These are phyloP conservation scores for Aspergillus carlsbadensis DNA, from an alignment of 495 filamentous ascomycete species.

Conservation along the genomic window DNA sequence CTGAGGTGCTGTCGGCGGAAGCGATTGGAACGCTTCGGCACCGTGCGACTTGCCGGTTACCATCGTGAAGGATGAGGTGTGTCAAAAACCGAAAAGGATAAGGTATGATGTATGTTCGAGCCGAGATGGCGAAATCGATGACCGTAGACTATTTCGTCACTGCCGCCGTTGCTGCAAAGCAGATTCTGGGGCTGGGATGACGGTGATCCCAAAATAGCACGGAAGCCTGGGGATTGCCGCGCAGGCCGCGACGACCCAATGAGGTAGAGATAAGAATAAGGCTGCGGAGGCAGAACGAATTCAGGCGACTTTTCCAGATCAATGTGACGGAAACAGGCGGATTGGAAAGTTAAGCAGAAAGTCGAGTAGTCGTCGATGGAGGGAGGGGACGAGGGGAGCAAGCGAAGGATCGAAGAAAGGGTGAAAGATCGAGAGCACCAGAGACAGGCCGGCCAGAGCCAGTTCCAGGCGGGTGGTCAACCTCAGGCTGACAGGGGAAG, in stretches of 20 bases:
- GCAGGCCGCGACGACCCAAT: slow-evolving; percentile 16
- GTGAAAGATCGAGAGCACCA: slow-evolving; percentile 11
- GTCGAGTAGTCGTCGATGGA: slow-evolving; percentile 12
- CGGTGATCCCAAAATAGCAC: slow-evolving; percentile 38
- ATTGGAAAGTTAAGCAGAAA: slow-evolving; percentile 1
- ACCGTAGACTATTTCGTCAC: slow-evolving; percentile 30
- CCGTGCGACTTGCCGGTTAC: slow-evolving; percentile 46
- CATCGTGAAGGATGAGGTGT: slow-evolving; percentile 28
- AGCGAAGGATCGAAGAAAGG: slow-evolving; percentile 16
- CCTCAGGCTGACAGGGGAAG: slow-evolving; percentile 12
- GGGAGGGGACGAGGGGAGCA: slow-evolving; percentile 15
- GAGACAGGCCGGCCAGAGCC: slow-evolving; percentile 8
- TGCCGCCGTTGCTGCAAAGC: slow-evolving; percentile 31
- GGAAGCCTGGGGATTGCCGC: slow-evolving; percentile 21
- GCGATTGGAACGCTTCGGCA: slow-evolving; percentile 33
- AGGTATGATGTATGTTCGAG: slow-evolving; percentile 8
- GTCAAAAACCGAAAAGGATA: slow-evolving; percentile 10
- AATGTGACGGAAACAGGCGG: slow-evolving; percentile 5
- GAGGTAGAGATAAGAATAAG: slow-evolving; percentile 13
- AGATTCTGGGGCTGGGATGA: slow-evolving; percentile 39
- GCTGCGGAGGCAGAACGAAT: slow-evolving; percentile 1
- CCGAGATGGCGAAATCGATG: slow-evolving; percentile 8
- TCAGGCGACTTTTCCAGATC: neutral
- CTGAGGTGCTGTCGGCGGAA: slow-evolving; percentile 34
- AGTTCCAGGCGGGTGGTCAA: slow-evolving; percentile 7